Evolutionary conservation across 768 basidiomycete genomes (phyloP).

Genomic region (Dacryopinax spathularia): DNA sequence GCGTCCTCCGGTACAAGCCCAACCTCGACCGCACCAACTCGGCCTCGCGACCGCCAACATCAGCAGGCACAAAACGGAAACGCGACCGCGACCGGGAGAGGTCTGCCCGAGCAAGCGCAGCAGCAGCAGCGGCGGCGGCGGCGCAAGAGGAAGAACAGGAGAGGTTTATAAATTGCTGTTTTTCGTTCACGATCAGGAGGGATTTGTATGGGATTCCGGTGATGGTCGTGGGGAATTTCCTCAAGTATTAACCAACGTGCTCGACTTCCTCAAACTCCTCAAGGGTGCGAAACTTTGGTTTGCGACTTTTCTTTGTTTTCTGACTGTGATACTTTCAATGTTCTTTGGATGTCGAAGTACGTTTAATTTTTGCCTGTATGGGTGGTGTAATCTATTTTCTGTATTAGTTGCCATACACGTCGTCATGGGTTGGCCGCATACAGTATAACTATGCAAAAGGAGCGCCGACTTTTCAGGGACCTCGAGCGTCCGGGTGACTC

Average conservation of each 20-base stretch:
- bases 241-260: slow-evolving; percentile 25
- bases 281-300: background rate
- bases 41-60: slow-evolving; percentile 2
- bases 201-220: slow-evolving; percentile 79
- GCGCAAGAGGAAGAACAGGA: no score
- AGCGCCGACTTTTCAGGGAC: no score
- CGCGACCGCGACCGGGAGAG: slow-evolving; percentile 21
- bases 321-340: no score
- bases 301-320: background rate
- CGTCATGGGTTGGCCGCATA: no score
- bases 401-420: background rate
- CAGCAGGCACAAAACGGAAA: background rate
- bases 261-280: background rate
- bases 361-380: no score
- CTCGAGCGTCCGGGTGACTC: no score
- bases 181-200: slow-evolving; percentile 77
- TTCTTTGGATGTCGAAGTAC: no score
- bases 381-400: background rate
- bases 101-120: slow-evolving; percentile 11
- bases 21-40: slow-evolving; percentile 25
- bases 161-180: slow-evolving; percentile 71
- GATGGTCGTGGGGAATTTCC: slow-evolving; percentile 84
- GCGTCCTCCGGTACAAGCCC: slow-evolving; percentile 71
- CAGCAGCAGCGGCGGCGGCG: slow-evolving; percentile 22
- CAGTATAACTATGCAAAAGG: no score